These are phyloP conservation scores for Athelia sp. DNA, from an alignment of 1,284 basidiomycete species.

Conservation along the genomic window DNA sequence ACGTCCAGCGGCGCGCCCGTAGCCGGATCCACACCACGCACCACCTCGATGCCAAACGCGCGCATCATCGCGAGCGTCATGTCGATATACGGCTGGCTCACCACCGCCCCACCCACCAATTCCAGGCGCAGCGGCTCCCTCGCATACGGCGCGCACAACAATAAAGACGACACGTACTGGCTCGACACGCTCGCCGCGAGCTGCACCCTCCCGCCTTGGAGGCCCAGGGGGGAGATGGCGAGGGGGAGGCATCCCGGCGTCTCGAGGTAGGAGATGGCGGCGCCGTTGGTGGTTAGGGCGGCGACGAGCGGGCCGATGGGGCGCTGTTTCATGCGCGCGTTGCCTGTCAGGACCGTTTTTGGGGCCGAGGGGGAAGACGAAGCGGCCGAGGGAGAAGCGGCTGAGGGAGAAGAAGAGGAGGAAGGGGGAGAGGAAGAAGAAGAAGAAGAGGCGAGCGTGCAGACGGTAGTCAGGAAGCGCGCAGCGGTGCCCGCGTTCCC, in stretches of 20 bases:
- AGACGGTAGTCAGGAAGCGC: slow-evolving; percentile 95
- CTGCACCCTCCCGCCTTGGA: slow-evolving; percentile 80
- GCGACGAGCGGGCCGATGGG: slow-evolving; percentile 94
- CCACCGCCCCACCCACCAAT: slow-evolving; percentile 89
- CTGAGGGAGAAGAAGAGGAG: too few species aligned
- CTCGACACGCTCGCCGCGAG: slow-evolving; percentile 94
- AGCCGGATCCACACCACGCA: slow-evolving; percentile 59
- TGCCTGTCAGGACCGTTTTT: slow-evolving; percentile 88
- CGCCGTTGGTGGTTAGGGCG: slow-evolving; percentile 83
- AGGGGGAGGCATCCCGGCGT: slow-evolving; percentile 86
- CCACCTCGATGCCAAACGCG: slow-evolving; percentile 85
- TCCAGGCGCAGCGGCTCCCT: slow-evolving; percentile 78
- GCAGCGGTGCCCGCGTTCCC: slow-evolving; percentile 98
- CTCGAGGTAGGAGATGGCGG: slow-evolving; percentile 76
- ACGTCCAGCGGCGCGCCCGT: slow-evolving; percentile 69
- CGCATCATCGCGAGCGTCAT: slow-evolving; percentile 99
- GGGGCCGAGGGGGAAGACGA: not conserved
- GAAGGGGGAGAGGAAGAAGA: not conserved
- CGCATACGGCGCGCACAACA: slow-evolving; percentile 96
- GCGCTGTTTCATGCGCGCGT: slow-evolving; percentile 98
- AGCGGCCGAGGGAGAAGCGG: too few species aligned
- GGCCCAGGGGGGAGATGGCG: slow-evolving; percentile 78
- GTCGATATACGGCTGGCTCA: slow-evolving; percentile 99
- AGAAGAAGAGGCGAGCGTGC: slow-evolving; percentile 70
- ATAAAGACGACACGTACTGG: slow-evolving; percentile 97